Conservation (phyloP, 768 basidiomycete species). For the Tylopilus vinaceipallidus region DNA sequence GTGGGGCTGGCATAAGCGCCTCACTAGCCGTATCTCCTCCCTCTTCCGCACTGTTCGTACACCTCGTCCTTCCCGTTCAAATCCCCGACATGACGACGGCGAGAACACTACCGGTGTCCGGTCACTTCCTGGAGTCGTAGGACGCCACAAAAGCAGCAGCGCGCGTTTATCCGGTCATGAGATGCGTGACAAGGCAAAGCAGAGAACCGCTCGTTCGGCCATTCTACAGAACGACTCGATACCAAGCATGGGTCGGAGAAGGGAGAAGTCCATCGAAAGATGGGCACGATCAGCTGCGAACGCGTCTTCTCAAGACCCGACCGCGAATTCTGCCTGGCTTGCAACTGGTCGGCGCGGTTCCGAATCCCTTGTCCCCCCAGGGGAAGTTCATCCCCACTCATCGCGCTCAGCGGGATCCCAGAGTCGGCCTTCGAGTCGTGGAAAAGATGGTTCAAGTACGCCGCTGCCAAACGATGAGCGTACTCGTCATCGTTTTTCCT, state of each 20-base stretch:
- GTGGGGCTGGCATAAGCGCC: slow-evolving; percentile 52
- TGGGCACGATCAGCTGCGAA: slow-evolving; percentile 31
- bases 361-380: slow-evolving; percentile 27
- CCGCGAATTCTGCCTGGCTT: slow-evolving; percentile 11
- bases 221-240: slow-evolving; percentile 21
- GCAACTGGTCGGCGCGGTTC: slow-evolving; percentile 28
- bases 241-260: slow-evolving; percentile 21
- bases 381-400: slow-evolving; percentile 13
- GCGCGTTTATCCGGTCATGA: slow-evolving; percentile 14
- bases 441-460: slow-evolving; percentile 18
- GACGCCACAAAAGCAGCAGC: slow-evolving; percentile 27
- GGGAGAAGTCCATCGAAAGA: slow-evolving; percentile 33
- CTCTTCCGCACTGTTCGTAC: slow-evolving; percentile 45
- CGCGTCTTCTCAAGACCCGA: slow-evolving; percentile 17
- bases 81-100: slow-evolving; percentile 16
- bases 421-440: slow-evolving; percentile 27
- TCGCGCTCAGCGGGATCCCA: slow-evolving; percentile 24
- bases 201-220: slow-evolving; percentile 19
- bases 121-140: slow-evolving; percentile 30
- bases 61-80: slow-evolving; percentile 16
- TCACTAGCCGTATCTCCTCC: slow-evolving; percentile 45
- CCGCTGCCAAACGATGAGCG: slow-evolving; percentile 24
- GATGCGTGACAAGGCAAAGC: slow-evolving; percentile 29
- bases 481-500: slow-evolving; percentile 30
- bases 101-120: slow-evolving; percentile 28